Percentiles rank a stretch among this genome's conserved stretches.
phyloP scores from a whole-genome alignment of 495 filamentous ascomycete genomes.

The Annulohypoxylon nitens region DNA sequence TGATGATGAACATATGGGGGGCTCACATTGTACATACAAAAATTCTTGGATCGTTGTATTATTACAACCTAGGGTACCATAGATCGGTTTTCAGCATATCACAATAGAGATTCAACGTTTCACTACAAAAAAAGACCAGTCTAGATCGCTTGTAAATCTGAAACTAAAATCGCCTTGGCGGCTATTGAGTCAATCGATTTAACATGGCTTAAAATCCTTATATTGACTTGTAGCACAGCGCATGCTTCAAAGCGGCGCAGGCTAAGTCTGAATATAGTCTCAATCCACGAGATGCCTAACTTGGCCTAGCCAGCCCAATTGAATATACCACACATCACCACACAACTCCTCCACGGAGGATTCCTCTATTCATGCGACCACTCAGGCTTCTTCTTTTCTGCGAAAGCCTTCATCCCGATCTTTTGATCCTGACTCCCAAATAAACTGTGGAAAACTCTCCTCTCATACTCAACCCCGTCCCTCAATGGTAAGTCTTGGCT shows the following conservation, averaged over 20 bases:
- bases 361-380: conserved; percentile 82
- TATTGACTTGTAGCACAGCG: neutral
- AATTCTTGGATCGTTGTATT: neutral
- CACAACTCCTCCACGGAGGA: neutral
- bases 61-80: conserved; percentile 1
- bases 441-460: conserved; percentile 88
- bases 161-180: neutral
- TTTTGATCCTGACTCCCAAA: conserved; percentile 98
- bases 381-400: conserved; percentile 91
- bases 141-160: neutral
- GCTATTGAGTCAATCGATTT: neutral
- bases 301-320: neutral
- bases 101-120: conserved; percentile 4
- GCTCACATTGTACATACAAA: neutral
- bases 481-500: conserved; percentile 86
- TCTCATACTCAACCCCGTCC: conserved; percentile 95
- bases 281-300: neutral
- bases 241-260: neutral
- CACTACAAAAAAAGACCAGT: neutral
- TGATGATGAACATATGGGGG: neutral
- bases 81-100: conserved; percentile 3
- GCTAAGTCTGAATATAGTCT: neutral
- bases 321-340: neutral
- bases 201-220: neutral
- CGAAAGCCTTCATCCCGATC: conserved; percentile 96